These are phyloP conservation scores for Rossbeevera mucosa DNA, from an alignment of 768 basidiomycete species.

Conservation along the genomic window DNA sequence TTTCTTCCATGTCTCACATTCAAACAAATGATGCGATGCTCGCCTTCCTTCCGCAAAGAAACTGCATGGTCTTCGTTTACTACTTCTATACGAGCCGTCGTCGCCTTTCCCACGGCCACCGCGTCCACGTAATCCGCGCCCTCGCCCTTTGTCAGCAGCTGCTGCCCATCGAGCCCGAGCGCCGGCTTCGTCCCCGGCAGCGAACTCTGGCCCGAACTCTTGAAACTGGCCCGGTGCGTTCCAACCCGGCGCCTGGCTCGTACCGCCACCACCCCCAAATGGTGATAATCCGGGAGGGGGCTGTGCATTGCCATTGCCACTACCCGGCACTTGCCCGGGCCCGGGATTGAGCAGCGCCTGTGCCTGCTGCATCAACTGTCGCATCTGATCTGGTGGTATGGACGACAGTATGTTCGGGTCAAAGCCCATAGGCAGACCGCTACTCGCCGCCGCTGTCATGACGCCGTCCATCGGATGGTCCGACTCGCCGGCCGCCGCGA, in stretches of 20 bases:
- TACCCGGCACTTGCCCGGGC: slow-evolving; percentile 26
- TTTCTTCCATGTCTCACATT: slow-evolving; percentile 22
- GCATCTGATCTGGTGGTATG: slow-evolving; percentile 56
- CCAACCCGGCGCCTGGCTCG: slow-evolving; percentile 36
- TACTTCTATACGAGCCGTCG: slow-evolving; percentile 66
- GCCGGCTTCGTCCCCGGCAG: slow-evolving; percentile 42
- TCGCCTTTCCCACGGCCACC: slow-evolving; percentile 52
- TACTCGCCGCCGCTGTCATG: slow-evolving; percentile 18
- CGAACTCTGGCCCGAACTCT: slow-evolving; percentile 44
- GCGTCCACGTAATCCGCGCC: slow-evolving; percentile 54
- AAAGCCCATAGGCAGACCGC: slow-evolving; percentile 35
- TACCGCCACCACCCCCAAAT: slow-evolving; percentile 35
- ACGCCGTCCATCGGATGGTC: slow-evolving; percentile 38
- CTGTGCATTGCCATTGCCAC: slow-evolving; percentile 30
- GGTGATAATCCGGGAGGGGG: slow-evolving; percentile 12
- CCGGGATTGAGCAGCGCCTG: slow-evolving; percentile 30
- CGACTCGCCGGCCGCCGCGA: slow-evolving; percentile 44
- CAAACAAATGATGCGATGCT: slow-evolving; percentile 50
- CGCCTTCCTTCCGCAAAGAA: slow-evolving; percentile 91
- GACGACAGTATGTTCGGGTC: slow-evolving; percentile 41
- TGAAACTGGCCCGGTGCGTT: slow-evolving; percentile 37
- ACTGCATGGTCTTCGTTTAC: slow-evolving; percentile 85
- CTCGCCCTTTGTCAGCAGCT: slow-evolving; percentile 43
- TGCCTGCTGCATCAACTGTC: slow-evolving; percentile 51
- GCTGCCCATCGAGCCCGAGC: slow-evolving; percentile 43